Base-by-base conservation (phyloP, 306 rosid genomes). In the Heteromeles arbutifolia region DNA sequence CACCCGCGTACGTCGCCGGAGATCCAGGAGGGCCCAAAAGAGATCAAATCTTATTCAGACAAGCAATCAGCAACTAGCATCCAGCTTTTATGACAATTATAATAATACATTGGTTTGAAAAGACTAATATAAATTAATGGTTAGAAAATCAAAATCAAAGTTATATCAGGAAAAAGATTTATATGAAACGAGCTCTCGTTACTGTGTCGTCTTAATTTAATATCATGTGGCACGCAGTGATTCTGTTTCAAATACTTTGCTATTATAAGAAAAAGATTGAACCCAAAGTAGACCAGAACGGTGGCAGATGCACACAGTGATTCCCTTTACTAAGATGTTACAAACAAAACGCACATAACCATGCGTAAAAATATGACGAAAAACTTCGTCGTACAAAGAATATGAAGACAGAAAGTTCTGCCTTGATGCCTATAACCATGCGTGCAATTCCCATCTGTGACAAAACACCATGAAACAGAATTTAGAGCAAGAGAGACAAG, bases 1-100 rank as follows among this genome's bases (percentile, higher is more conserved):
- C 67, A 39, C 56, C 39, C 77, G 68, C 2, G 29, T 11, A 21
- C 45, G 32, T 43, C 0, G 70, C 70, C 48, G 77, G 77, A 74
- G 69, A 62, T 74, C 53, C 28, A 62, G 77, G 70, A 62, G 77
- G 61, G 63, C 3, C 50, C 54, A 18, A 17, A 50, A 19, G 45
- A 44, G 8, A 31, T 44, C 21, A 17, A 12, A 26, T 62, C 12
- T 61, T 14, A 43, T 26, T 43, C 66, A 43, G 5, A 61, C 77
- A 26, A 26, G 26, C 52, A 22, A 18, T 26, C 11, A 43, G 11
- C 15, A 5, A 37, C 24, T 34, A 2, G 43, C 26, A 25, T 24
- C 26, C 41, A 39, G 41, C 67, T 73, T 41, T 53, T 37, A 4
- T 73, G 67, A 25, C 21, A 9, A 26, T 2, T 45, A n/a, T 31